Conservation (phyloP, 2,329 filamentous ascomycete species). For the Zymoseptoria tritici region DNA sequence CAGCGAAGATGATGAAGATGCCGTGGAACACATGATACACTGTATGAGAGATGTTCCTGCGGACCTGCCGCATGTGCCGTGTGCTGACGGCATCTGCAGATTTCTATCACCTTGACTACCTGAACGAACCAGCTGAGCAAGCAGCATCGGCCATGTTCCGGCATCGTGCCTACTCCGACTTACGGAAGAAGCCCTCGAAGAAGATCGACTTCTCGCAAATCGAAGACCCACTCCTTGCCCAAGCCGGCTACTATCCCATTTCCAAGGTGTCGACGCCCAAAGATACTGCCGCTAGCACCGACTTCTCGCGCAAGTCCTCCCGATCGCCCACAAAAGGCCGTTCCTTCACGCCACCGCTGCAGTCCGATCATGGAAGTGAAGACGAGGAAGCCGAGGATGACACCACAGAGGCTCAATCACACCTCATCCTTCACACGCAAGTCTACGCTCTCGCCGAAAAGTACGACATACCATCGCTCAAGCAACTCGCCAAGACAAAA, state of each 20-base stretch:
- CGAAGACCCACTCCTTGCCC: conserved; percentile 31
- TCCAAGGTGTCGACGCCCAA: conserved; percentile 16
- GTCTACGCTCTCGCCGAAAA: conserved; percentile 47
- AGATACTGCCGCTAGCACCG: conserved; percentile 11
- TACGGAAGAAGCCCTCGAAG: conserved; percentile 21
- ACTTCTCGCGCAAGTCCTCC: conserved; percentile 15
- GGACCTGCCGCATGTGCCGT: not conserved
- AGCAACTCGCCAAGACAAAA: conserved; percentile 39
- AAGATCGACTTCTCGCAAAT: conserved; percentile 30
- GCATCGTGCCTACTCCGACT: conserved; percentile 24
- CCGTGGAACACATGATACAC: conserved; percentile 34
- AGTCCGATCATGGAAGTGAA: conserved; percentile 29
- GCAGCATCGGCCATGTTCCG: conserved; percentile 26
- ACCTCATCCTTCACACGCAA: conserved; percentile 41
- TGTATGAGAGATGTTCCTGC: conserved; percentile 21
- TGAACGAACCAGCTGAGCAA: conserved; percentile 20
- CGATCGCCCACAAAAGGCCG: conserved; percentile 14
- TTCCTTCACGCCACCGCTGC: conserved; percentile 19
- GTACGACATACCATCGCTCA: conserved; percentile 43
- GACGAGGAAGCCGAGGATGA: conserved; percentile 31
- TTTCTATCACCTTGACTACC: conserved; percentile 34
- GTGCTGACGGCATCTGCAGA: conserved; percentile 15
- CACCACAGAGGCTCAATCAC: conserved; percentile 33
- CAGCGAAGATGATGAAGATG: conserved; percentile 33
- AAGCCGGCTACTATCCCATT: conserved; percentile 25